Base-by-base conservation (phyloP, 352 stramenopile genomes). In the Phytophthora nicotianae region DNA sequence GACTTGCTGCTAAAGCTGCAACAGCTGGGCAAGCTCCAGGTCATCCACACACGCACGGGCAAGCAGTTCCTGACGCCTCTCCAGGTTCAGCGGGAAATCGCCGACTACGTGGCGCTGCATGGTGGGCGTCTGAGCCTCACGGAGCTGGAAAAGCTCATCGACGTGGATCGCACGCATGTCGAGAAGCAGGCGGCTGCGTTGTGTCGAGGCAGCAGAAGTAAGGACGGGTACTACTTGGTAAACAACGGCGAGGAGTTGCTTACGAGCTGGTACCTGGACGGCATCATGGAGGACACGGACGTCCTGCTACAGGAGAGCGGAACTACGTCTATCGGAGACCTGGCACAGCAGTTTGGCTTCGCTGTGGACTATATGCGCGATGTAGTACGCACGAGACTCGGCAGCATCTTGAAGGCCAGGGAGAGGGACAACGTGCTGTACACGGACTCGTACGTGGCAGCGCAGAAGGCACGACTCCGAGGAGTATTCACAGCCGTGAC, bases 211-310 rank as follows among this genome's bases (percentile, higher is more conserved):
- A 74, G 62, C 27, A 65, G 68, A 24, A 45, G 52, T 40, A 67
- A 62, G 27, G 77, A 79, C 48, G 48, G 68, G 20, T 91, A 86
- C 61, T 71, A 73, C 33, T 58, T 92, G 16, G 70, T 92, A 33
- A 92, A 90, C 69, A 74, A 79, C 29, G 87, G 83, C 23, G 85
- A 91, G 62, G 87, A 94, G 58, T 65, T 95, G 33, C 56, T 95
- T 20, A 92, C 85, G 53, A 89, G 73, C 58, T 83, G 75, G 77
- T 95, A 95, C 54, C 63, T 95, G 45, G 83, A 95, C 62, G 81
- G 71, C 21, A 93, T 95, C 67, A 94, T 92, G 80, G 77, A 91
- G 50, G 81, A 94, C 58, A 89, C 81, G 19, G 78, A 93, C 53
- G 77, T 86, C 47, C 49, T 90, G 27, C 67, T 95, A n/a, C 81